These are phyloP conservation scores for Sclerotiophoma versabilis DNA, from an alignment of 2,329 filamentous ascomycete species.

Conservation along the genomic window DNA sequence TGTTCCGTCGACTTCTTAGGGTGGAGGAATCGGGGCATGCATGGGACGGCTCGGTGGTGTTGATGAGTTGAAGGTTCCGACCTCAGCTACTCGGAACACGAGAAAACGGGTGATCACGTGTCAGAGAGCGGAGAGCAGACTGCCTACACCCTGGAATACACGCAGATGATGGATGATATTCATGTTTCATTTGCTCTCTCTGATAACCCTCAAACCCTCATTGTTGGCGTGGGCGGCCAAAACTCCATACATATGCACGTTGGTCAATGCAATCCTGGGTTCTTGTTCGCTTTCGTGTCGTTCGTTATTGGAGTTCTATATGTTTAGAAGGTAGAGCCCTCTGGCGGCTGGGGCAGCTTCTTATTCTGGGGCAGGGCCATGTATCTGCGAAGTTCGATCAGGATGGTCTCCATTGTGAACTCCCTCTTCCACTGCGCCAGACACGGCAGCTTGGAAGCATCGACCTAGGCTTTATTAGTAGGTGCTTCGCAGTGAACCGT, in stretches of 20 bases:
- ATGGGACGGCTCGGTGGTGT: conserved; percentile 32
- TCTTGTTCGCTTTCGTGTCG: conserved; percentile 10
- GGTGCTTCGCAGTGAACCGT: not conserved
- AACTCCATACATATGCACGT: conserved; percentile 45
- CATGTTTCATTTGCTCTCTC: conserved; percentile 21
- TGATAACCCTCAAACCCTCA: conserved; percentile 7
- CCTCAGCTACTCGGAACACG: conserved; percentile 13
- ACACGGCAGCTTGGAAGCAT: conserved; percentile 82
- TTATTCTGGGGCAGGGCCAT: conserved; percentile 93
- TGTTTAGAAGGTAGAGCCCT: conserved; percentile 71
- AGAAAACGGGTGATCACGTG: conserved; percentile 30
- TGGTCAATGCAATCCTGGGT: conserved; percentile 16
- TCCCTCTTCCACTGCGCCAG: conserved; percentile 90
- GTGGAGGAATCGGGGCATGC: conserved; percentile 56
- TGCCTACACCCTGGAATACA: not conserved
- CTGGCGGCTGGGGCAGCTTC: conserved; percentile 91
- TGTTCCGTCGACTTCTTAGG: conserved; percentile 59
- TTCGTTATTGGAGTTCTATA: not conserved
- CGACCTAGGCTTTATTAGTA: conserved; percentile 65
- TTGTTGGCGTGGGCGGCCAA: conserved; percentile 22
- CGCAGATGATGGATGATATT: conserved; percentile 1
- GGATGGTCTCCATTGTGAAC: conserved; percentile 92
- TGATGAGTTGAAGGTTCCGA: conserved; percentile 9
- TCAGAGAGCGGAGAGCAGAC: not conserved
- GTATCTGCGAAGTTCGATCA: conserved; percentile 88